A percentile compares a stretch with the other conserved stretches of the same genome.
These are phyloP conservation scores for Elsinoe australis DNA, from an alignment of 2,329 filamentous ascomycete genomes.

Conservation along the genomic window DNA sequence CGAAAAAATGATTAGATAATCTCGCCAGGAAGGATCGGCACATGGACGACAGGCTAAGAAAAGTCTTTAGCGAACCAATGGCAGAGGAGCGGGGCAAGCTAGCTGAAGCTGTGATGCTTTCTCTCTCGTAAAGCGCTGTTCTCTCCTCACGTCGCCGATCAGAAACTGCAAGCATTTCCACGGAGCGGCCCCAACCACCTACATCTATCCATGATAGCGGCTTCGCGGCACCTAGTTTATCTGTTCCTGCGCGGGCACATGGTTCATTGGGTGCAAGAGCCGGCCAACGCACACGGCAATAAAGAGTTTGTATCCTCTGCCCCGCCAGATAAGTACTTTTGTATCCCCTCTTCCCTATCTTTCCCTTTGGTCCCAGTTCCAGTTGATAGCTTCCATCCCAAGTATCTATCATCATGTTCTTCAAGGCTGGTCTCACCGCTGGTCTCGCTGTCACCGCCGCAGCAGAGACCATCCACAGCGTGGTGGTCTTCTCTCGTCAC, in stretches of 20 bases:
- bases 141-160: too few relatives aligned
- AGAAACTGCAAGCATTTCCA: too few relatives aligned
- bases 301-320: too few relatives aligned
- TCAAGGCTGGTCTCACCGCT: conserved; percentile 22
- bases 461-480: conserved; percentile 65
- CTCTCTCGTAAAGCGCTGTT: too few relatives aligned
- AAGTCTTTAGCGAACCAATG: not conserved
- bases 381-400: not conserved
- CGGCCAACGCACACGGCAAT: too few relatives aligned
- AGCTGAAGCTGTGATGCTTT: too few relatives aligned
- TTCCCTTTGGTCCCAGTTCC: conserved; percentile 9
- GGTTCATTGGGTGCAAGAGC: too few relatives aligned
- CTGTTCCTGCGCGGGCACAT: too few relatives aligned
- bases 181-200: too few relatives aligned
- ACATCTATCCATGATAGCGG: too few relatives aligned
- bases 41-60: not conserved
- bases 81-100: not conserved
- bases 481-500: conserved; percentile 83
- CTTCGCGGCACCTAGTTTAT: too few relatives aligned
- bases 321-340: conserved; percentile 24
- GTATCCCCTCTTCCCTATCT: conserved; percentile 18
- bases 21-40: conserved; percentile 4
- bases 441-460: conserved; percentile 25
- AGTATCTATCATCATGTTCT: conserved; percentile 14
- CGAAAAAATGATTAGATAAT: conserved; percentile 6